Evolutionary conservation across 2,329 filamentous ascomycete species (phyloP), one percentile per base, ranked within the genome.

Genomic region (Arthrobotrys iridis): DNA sequence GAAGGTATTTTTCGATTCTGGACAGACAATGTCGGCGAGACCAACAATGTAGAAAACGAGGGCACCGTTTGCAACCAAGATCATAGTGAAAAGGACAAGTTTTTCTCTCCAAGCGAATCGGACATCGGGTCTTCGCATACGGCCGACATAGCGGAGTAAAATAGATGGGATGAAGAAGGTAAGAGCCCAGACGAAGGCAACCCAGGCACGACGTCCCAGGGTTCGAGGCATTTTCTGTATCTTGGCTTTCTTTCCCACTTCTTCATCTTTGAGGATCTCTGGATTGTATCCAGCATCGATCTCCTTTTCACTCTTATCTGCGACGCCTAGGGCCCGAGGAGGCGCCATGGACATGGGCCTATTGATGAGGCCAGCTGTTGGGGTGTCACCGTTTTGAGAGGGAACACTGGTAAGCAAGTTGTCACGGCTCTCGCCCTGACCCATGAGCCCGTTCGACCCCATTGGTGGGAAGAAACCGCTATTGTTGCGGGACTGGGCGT

Each of bases 31-130:
- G 65, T 87, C 88, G 33, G 94, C 93, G 79, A 99, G 95, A 40
- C 84, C 88, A 77, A 97, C 87, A 79, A 99, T 97, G 87, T 93
- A 97, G 84, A 99, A 99, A 70, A 97, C 86, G 76, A 99, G 88
- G 26, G 88, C 80, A 40, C 81, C 93, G 82, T 99, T 99, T 78
- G 96, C 83, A 10, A 99, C 79, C 28, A 91, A 81, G 78, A 99
- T 98, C 60, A 97, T 79, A 71, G 91, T 85, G 50, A 93, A 89
- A 8, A 99, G 85, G 0, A 95, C 90, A 8, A 99, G 59, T 83
- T 99, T 99, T 81, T 99, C 95, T 82, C 95, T 88, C 95, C 95
- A 99, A 0, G 95, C 95, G 88, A 97, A 91, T 24, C 95, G 91
- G 6, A 99, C 93, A 83, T 99, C 95, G 1, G 93, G 95, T 65